Evolutionary conservation across 805 yeast species (phyloP).

Genomic region (Pichia nakasei): DNA sequence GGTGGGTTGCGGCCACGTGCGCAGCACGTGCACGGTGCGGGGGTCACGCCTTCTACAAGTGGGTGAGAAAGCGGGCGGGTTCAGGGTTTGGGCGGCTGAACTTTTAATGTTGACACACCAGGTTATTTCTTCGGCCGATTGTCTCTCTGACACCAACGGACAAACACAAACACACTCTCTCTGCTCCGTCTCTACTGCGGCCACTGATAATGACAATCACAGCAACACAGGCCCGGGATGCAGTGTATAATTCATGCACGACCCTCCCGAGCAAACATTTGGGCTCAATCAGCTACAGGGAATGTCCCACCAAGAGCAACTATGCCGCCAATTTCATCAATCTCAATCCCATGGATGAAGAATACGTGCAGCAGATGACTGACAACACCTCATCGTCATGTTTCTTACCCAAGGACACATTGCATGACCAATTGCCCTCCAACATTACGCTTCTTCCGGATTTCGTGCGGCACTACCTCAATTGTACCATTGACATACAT

Average conservation of each 20-base stretch:
- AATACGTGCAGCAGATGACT: too few relatives aligned
- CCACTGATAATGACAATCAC: neutral
- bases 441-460: neutral
- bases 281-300: constrained; percentile 51
- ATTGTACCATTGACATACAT: constrained; percentile 44
- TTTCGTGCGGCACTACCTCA: constrained; percentile 18
- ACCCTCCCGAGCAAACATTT: constrained; percentile 29
- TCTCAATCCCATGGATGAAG: neutral
- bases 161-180: too few relatives aligned
- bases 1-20: too few relatives aligned
- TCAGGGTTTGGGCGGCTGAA: neutral
- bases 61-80: neutral
- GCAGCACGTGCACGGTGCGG: neutral
- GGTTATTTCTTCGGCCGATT: too few relatives aligned
- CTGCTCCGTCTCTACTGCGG: too few relatives aligned
- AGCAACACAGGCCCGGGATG: too few relatives aligned
- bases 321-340: neutral
- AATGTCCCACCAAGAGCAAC: constrained; percentile 42
- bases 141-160: too few relatives aligned
- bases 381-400: too few relatives aligned
- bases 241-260: too few relatives aligned
- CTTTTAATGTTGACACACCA: too few relatives aligned
- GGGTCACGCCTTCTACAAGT: neutral
- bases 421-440: neutral
- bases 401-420: too few relatives aligned